Evolutionary conservation across 2,329 filamentous ascomycete genomes (phyloP).

Genomic region (Xylariales sp.): DNA sequence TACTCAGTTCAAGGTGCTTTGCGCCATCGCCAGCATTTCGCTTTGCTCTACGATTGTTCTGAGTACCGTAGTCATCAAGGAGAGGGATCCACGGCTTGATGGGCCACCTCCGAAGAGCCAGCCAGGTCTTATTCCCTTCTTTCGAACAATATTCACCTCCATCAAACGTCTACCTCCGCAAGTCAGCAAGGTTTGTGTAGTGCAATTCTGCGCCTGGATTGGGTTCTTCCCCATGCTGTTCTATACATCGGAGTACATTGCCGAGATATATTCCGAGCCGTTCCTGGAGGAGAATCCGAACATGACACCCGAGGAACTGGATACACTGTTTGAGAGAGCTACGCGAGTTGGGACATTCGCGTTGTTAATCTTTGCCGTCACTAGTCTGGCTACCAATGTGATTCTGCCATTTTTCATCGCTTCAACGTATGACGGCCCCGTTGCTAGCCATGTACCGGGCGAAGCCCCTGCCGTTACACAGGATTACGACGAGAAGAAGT

Average conservation of each 20-base stretch:
- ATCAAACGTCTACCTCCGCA: constrained; percentile 76
- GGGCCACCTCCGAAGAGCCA: constrained; percentile 55
- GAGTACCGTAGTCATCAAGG: constrained; percentile 65
- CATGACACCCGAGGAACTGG: constrained; percentile 70
- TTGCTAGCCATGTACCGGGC: constrained; percentile 24
- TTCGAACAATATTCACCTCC: constrained; percentile 70
- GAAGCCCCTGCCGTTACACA: constrained; percentile 26
- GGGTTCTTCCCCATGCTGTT: constrained; percentile 95
- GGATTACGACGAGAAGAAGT: constrained; percentile 30
- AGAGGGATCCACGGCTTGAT: constrained; percentile 75
- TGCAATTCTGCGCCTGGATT: constrained; percentile 86
- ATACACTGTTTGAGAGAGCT: constrained; percentile 75
- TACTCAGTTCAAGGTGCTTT: constrained; percentile 90
- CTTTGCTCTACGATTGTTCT: constrained; percentile 66
- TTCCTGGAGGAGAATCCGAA: constrained; percentile 72
- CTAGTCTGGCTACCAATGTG: constrained; percentile 76
- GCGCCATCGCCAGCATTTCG: constrained; percentile 73
- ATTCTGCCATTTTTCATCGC: constrained; percentile 81
- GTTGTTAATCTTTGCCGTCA: constrained; percentile 80
- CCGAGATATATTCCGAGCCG: constrained; percentile 86
- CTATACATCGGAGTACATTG: constrained; percentile 91
- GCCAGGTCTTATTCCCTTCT: constrained; percentile 71
- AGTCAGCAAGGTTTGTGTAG: constrained; percentile 74
- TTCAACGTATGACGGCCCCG: constrained; percentile 63
- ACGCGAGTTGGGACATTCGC: constrained; percentile 87